Evolutionary conservation across 2,329 filamentous ascomycete genomes (phyloP).

Genomic region (Xylaria digitata): DNA sequence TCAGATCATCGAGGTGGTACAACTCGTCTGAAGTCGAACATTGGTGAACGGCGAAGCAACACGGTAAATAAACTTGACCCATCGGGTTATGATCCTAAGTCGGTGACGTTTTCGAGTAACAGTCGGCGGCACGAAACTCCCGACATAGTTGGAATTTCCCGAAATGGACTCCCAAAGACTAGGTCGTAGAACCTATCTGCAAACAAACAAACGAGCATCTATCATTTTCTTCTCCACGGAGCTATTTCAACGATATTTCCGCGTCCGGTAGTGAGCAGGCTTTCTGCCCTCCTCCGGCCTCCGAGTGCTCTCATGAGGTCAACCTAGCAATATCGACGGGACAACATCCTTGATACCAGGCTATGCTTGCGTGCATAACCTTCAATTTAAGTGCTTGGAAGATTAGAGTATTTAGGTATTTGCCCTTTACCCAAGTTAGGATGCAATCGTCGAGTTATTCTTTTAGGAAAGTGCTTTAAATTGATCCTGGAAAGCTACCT

Average conservation of each 20-base stretch:
- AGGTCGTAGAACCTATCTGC: not conserved
- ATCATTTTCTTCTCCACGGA: not conserved
- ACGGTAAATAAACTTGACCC: slow-evolving; percentile 4
- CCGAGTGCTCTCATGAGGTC: not conserved
- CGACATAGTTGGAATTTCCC: slow-evolving; percentile 1
- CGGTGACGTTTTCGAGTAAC: not conserved
- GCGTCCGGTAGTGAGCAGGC: not conserved
- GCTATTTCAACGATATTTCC: not conserved
- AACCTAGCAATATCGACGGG: not conserved
- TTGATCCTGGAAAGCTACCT: not conserved
- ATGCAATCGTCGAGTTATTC: not conserved
- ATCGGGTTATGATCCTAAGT: slow-evolving; percentile 1
- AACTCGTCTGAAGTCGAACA: slow-evolving; percentile 1
- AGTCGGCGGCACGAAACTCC: not conserved
- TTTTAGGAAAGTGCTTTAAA: slow-evolving; percentile 3
- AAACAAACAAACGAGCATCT: not conserved
- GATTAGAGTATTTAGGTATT: not conserved
- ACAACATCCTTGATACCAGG: not conserved
- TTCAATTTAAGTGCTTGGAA: not conserved
- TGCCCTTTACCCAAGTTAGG: not conserved
- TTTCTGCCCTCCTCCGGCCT: not conserved
- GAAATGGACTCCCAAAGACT: not conserved
- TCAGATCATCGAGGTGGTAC: slow-evolving; percentile 33
- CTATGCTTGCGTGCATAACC: slow-evolving; percentile 1
- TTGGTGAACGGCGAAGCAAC: not conserved